These are phyloP conservation scores for Backusella tuberculispora DNA, from an alignment of 192 early-diverging fungal genomes.

Conservation along the genomic window DNA sequence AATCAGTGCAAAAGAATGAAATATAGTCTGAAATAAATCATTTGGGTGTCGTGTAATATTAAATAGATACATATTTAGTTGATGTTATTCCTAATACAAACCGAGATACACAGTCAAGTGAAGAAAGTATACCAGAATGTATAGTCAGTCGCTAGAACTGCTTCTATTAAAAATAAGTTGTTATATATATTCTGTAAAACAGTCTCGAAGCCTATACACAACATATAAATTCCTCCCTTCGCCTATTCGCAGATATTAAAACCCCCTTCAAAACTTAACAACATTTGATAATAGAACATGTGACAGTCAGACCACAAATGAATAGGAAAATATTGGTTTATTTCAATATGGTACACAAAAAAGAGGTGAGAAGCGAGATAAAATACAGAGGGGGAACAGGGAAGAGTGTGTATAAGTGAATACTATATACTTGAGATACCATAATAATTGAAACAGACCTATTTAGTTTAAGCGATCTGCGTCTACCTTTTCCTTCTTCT, in stretches of 20 bases:
- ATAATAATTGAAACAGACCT: conserved; percentile 14
- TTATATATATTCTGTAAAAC: too few relatives aligned
- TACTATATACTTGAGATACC: conserved; percentile 12
- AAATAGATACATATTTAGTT: too few relatives aligned
- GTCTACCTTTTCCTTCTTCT: conserved; percentile 1
- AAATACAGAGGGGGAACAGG: conserved; percentile 1
- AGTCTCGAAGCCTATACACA: background rate
- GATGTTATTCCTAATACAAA: too few relatives aligned
- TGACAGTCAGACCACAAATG: conserved; percentile 12
- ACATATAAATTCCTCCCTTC: background rate
- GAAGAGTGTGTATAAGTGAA: background rate
- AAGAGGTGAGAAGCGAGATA: background rate
- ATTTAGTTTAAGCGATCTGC: background rate
- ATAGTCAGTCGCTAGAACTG: too few relatives aligned
- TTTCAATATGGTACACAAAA: conserved; percentile 9
- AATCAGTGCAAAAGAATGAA: too few relatives aligned
- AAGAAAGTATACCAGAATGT: too few relatives aligned
- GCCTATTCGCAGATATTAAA: background rate
- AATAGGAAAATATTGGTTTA: conserved; percentile 11
- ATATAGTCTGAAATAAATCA: too few relatives aligned
- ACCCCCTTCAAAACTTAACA: background rate
- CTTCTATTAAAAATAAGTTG: too few relatives aligned
- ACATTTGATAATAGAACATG: conserved; percentile 1
- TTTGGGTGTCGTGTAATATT: too few relatives aligned
- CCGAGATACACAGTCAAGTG: too few relatives aligned